These are phyloP conservation scores for Fusarium denticulatum DNA, from an alignment of 2,329 filamentous ascomycete species.

Conservation along the genomic window DNA sequence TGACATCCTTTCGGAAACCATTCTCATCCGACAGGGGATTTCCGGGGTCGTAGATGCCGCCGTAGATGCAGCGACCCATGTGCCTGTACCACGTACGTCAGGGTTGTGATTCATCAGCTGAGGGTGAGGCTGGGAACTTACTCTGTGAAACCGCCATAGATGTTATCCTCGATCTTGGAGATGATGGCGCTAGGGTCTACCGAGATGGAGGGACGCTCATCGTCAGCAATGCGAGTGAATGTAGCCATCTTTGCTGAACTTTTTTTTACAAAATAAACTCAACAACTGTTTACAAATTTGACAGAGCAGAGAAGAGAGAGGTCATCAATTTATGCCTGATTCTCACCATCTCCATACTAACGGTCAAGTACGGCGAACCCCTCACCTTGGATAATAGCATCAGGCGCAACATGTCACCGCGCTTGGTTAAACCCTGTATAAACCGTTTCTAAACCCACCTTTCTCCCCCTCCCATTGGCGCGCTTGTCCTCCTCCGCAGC, in stretches of 20 bases:
- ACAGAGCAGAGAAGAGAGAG: not conserved
- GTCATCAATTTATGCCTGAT: not conserved
- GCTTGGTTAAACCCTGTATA: not conserved
- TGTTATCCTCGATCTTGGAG: slow-evolving; percentile 80
- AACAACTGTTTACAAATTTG: not conserved
- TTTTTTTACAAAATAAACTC: not conserved
- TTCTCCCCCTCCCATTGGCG: not conserved
- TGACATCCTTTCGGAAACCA: slow-evolving; percentile 82
- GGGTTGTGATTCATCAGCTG: not conserved
- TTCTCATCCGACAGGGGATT: slow-evolving; percentile 77
- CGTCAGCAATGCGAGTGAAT: slow-evolving; percentile 73
- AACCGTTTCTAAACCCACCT: not conserved
- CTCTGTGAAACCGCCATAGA: slow-evolving; percentile 88
- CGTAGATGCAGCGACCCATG: slow-evolving; percentile 90
- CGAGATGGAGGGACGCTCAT: slow-evolving; percentile 70
- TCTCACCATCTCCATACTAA: not conserved
- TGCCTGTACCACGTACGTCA: slow-evolving; percentile 61
- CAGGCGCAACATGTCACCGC: not conserved
- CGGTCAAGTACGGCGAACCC: slow-evolving; percentile 6
- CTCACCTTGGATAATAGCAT: not conserved
- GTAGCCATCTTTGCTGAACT: slow-evolving; percentile 67
- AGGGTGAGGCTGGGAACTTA: slow-evolving; percentile 52
- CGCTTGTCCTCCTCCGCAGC: not conserved
- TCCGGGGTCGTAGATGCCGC: slow-evolving; percentile 82
- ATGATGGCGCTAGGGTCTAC: slow-evolving; percentile 72